Evolutionary conservation across 306 rosid species (phyloP).

Genomic region (Cotoneaster glaucophyllus): DNA sequence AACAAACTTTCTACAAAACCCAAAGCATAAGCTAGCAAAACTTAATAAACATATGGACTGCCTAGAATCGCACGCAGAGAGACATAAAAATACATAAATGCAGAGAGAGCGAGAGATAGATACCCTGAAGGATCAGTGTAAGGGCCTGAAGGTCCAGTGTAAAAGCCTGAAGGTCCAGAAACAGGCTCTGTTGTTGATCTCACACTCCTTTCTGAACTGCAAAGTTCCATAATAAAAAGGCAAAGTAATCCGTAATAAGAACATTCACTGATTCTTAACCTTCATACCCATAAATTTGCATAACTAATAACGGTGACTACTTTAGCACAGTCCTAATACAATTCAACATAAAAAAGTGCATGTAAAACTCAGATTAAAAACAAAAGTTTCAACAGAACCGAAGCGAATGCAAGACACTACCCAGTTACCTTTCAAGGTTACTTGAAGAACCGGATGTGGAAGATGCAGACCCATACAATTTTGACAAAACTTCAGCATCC

Average conservation of each 20-base stretch:
- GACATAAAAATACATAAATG: neutral
- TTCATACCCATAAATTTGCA: neutral
- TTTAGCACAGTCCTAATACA: neutral
- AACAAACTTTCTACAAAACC: neutral
- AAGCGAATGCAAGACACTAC: neutral
- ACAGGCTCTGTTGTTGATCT: constrained; percentile 31
- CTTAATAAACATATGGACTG: neutral
- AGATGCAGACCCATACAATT: constrained; percentile 44
- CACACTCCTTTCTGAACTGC: constrained; percentile 45
- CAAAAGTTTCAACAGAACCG: neutral
- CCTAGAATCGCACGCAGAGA: too few relatives aligned
- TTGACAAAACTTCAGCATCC: constrained; percentile 44
- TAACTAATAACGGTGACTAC: neutral
- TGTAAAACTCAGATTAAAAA: neutral
- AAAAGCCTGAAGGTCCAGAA: constrained; percentile 29
- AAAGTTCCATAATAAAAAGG: constrained; percentile 6
- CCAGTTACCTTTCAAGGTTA: constrained; percentile 37
- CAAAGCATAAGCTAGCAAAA: neutral
- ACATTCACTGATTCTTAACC: neutral
- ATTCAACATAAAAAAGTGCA: neutral
- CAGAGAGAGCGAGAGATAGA: neutral
- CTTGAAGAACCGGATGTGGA: constrained; percentile 39
- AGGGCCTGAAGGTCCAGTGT: constrained; percentile 30
- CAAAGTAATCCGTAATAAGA: neutral
- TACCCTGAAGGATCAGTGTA: constrained; percentile 40